These are phyloP conservation scores for Trichoderma endophyticum DNA, from an alignment of 2,329 filamentous ascomycete genomes.

Conservation along the genomic window DNA sequence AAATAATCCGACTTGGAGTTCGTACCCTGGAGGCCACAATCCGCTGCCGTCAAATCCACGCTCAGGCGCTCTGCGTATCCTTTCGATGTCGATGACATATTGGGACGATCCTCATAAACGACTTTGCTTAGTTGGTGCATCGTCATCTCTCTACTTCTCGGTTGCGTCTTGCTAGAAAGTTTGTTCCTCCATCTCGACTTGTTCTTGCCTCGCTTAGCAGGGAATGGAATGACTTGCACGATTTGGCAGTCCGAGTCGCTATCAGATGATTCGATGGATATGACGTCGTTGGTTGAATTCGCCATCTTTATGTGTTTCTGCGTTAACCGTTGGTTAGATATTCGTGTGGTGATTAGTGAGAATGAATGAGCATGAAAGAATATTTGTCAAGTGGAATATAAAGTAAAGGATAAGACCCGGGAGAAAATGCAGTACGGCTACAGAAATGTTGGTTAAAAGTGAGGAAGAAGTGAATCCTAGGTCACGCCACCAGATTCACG, in stretches of 20 bases:
- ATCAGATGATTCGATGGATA: background rate
- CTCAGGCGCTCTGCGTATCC: background rate
- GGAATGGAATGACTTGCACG: background rate
- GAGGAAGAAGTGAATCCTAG: background rate
- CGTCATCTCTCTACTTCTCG: background rate
- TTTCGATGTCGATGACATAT: background rate
- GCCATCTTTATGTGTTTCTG: background rate
- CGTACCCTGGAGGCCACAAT: background rate
- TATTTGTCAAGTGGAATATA: background rate
- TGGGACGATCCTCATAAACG: background rate
- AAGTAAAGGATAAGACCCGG: background rate
- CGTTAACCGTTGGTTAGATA: background rate
- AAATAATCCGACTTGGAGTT: background rate
- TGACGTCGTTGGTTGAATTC: background rate
- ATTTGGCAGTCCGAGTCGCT: slow-evolving; percentile 6
- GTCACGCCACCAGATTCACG: background rate
- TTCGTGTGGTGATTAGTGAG: background rate
- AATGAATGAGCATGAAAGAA: background rate
- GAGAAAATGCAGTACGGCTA: background rate
- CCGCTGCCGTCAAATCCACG: background rate
- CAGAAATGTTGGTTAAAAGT: background rate
- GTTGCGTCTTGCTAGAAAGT: background rate
- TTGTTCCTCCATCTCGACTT: background rate
- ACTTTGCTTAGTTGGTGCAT: background rate
- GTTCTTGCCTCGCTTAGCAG: background rate